Evolutionary conservation across 805 yeast species (phyloP).

Genomic region (Candida tibetensis): DNA sequence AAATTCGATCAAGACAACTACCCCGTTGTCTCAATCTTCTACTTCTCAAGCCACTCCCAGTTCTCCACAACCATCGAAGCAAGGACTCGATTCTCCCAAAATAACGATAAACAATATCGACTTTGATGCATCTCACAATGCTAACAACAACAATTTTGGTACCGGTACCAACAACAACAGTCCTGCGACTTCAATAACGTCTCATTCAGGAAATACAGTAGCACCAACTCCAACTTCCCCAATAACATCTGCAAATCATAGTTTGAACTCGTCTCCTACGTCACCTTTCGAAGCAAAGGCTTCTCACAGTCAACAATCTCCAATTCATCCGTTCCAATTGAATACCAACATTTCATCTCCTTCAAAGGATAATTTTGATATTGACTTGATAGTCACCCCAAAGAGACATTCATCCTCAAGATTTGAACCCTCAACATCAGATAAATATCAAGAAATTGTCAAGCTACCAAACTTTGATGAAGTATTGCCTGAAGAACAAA

Average conservation of each 20-base stretch:
- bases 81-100: constrained; percentile 19
- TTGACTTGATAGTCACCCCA: constrained; percentile 76
- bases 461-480: constrained; percentile 86
- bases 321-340: constrained; percentile 47
- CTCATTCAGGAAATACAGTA: constrained; percentile 8
- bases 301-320: constrained; percentile 7
- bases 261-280: constrained; percentile 6
- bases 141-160: constrained; percentile 7
- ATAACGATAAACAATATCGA: constrained; percentile 18
- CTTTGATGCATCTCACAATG: constrained; percentile 7
- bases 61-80: constrained; percentile 6
- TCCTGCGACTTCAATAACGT: constrained; percentile 9
- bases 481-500: constrained; percentile 74
- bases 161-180: constrained; percentile 8
- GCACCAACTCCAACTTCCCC: constrained; percentile 26
- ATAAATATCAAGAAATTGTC: constrained; percentile 47
- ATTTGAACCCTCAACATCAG: constrained; percentile 67
- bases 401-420: constrained; percentile 90
- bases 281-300: constrained; percentile 11
- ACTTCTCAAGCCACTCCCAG: constrained; percentile 3
- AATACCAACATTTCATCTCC: constrained; percentile 57
- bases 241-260: constrained; percentile 15
- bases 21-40: constrained; percentile 7
- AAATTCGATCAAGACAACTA: constrained; percentile 22
- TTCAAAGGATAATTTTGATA: constrained; percentile 58